These are phyloP conservation scores for Leccinum uliginosum DNA, from an alignment of 768 basidiomycete species.

Conservation along the genomic window DNA sequence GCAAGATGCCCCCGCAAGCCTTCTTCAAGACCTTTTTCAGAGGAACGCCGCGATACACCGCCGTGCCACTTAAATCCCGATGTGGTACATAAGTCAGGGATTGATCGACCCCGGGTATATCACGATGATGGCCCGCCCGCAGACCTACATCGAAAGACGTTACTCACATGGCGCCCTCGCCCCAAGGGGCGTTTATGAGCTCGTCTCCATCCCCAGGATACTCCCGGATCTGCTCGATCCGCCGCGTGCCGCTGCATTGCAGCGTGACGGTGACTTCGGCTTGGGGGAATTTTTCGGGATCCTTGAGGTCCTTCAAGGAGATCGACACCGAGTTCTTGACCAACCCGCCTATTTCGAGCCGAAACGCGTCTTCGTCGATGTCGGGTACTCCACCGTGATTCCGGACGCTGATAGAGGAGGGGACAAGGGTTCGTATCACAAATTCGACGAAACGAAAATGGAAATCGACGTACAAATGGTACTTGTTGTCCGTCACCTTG, in stretches of 20 bases:
- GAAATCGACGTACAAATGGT: constrained; percentile 40
- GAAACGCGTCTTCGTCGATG: constrained; percentile 42
- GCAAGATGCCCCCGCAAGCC: constrained; percentile 47
- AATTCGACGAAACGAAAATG: background rate
- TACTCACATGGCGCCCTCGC: constrained; percentile 46
- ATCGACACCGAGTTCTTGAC: constrained; percentile 43
- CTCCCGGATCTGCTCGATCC: constrained; percentile 47
- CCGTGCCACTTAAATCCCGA: constrained; percentile 40
- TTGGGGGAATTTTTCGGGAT: constrained; percentile 33
- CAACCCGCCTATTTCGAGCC: constrained; percentile 50
- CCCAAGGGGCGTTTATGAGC: constrained; percentile 49
- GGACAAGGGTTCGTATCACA: background rate
- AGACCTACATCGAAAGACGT: constrained; percentile 6
- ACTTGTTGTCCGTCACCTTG: constrained; percentile 46
- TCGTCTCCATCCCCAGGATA: constrained; percentile 56
- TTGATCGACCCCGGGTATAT: background rate
- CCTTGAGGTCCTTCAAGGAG: constrained; percentile 45
- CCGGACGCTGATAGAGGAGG: constrained; percentile 35
- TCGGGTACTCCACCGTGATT: constrained; percentile 53
- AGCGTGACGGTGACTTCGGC: constrained; percentile 48
- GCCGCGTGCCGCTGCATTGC: constrained; percentile 51
- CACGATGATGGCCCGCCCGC: background rate
- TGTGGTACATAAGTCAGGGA: background rate
- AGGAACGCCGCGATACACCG: constrained; percentile 48
- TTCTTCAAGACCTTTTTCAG: constrained; percentile 51